Evolutionary conservation across 805 yeast species (phyloP).

Genomic region (Myxozyma mucilagina): DNA sequence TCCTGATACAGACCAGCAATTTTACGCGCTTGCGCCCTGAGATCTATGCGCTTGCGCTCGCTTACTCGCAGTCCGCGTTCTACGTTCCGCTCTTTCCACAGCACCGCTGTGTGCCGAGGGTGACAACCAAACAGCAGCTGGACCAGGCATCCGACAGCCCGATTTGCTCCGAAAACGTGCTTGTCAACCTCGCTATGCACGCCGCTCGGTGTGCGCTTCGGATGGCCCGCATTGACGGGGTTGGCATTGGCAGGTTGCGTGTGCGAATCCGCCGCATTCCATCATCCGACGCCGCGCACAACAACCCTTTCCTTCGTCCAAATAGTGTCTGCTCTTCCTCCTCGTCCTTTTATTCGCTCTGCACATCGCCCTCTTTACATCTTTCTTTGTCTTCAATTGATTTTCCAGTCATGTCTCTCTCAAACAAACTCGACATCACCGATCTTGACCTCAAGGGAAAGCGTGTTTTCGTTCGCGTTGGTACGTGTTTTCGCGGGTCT

Average conservation of each 20-base stretch:
- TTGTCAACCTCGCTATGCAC: too few species aligned
- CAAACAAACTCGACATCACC: constrained; percentile 88
- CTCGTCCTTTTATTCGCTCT: background rate
- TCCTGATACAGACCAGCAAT: too few species aligned
- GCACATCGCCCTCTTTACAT: background rate
- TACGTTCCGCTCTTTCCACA: too few species aligned
- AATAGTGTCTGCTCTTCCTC: background rate
- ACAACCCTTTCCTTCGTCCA: background rate
- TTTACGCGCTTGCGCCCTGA: too few species aligned
- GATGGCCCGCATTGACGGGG: background rate
- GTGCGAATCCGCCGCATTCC: background rate
- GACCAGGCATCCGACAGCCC: too few species aligned
- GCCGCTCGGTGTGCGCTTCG: background rate
- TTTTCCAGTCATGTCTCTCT: constrained; percentile 71
- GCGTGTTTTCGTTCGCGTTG: constrained; percentile 98
- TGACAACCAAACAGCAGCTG: too few species aligned
- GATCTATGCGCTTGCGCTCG: too few species aligned
- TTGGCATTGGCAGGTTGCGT: background rate
- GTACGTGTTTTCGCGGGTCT: constrained; percentile 41
- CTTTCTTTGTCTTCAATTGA: background rate
- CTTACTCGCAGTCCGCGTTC: too few species aligned
- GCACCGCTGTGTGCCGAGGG: too few species aligned
- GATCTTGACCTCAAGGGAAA: constrained; percentile 85
- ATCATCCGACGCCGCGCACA: constrained; percentile 1
- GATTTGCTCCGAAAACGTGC: too few species aligned